Evolutionary conservation across 495 filamentous ascomycete species (phyloP).

Genomic region (Alectoria sarmentosa): DNA sequence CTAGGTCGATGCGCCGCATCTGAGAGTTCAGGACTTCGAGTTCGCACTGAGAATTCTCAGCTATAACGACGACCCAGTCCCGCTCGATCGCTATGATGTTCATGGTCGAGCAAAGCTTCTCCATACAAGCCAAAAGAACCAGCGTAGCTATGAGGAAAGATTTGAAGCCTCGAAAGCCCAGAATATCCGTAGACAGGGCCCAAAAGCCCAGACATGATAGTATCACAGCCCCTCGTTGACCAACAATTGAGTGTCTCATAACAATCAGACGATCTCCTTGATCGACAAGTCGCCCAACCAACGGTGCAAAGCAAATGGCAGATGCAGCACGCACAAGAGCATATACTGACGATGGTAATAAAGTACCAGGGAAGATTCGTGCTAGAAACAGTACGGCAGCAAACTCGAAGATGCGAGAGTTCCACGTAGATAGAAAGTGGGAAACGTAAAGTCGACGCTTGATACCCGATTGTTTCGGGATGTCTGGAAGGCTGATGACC

Average conservation of each 20-base stretch:
- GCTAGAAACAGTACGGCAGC: slow-evolving; percentile 49
- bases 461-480: not conserved
- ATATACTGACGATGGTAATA: slow-evolving; percentile 37
- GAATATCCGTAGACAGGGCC: slow-evolving; percentile 34
- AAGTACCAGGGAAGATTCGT: slow-evolving; percentile 40
- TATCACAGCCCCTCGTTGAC: slow-evolving; percentile 19
- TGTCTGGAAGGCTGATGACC: not conserved
- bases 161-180: slow-evolving; percentile 29
- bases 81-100: slow-evolving; percentile 52
- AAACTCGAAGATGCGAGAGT: slow-evolving; percentile 53
- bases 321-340: slow-evolving; percentile 28
- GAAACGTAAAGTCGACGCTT: slow-evolving; percentile 38
- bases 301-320: slow-evolving; percentile 36
- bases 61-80: slow-evolving; percentile 48
- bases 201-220: slow-evolving; percentile 36
- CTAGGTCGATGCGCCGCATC: slow-evolving; percentile 65
- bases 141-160: slow-evolving; percentile 34
- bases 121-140: slow-evolving; percentile 40
- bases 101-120: slow-evolving; percentile 42
- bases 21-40: slow-evolving; percentile 23
- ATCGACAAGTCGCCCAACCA: slow-evolving; percentile 41
- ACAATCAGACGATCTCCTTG: slow-evolving; percentile 19
- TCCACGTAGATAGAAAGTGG: slow-evolving; percentile 59
- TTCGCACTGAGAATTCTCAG: slow-evolving; percentile 17
- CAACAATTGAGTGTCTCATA: slow-evolving; percentile 22